Evolutionary conservation across 306 rosid genomes (phyloP).

Genomic region (Vigna reflexopilosa): DNA sequence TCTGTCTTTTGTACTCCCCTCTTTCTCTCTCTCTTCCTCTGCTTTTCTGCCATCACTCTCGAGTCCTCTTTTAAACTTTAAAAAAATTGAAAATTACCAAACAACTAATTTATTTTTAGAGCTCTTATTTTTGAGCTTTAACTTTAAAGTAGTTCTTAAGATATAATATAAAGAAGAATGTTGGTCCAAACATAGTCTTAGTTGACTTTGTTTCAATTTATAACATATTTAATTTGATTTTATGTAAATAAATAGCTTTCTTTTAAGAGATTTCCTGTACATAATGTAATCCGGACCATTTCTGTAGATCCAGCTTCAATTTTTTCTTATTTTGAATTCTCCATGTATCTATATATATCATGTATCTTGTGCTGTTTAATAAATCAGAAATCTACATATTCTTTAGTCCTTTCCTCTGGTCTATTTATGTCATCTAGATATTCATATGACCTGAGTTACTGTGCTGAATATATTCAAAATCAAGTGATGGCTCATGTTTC

Average conservation of each 20-base stretch:
- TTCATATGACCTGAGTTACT: constrained; percentile 8
- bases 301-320: not conserved
- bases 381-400: not conserved
- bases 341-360: not conserved
- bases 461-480: not conserved
- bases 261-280: not conserved
- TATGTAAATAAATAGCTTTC: not conserved
- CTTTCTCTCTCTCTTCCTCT: not conserved
- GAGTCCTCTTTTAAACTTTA: not conserved
- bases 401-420: not conserved
- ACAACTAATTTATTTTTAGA: not conserved
- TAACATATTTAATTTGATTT: not conserved
- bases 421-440: not conserved
- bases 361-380: not conserved
- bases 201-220: not conserved
- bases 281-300: not conserved
- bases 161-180: not conserved
- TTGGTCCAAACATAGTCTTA: not conserved
- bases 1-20: not conserved
- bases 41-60: not conserved
- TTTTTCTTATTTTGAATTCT: not conserved
- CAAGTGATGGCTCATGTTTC: not conserved
- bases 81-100: not conserved
- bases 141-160: not conserved
- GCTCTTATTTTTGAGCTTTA: not conserved